A percentile compares a stretch with the other conserved stretches of the same genome.
phyloP scores from a whole-genome alignment of 2,329 filamentous ascomycete genomes.

The Mycosphaerella arachidis region DNA sequence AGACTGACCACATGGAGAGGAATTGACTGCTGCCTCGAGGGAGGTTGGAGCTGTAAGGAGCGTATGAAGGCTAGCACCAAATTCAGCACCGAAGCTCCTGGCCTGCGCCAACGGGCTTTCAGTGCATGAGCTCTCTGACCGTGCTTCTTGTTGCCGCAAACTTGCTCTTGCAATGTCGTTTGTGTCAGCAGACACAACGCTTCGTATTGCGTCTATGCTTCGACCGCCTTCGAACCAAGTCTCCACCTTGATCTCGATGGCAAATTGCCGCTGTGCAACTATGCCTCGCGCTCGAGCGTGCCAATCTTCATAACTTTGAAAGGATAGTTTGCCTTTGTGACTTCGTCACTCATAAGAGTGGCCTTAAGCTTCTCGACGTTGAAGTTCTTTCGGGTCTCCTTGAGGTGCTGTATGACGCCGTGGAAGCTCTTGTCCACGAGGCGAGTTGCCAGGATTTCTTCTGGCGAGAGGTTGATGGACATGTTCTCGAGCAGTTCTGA shows the following conservation, averaged over 20 bases:
- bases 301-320: not conserved
- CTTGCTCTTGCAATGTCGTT: too few relatives aligned
- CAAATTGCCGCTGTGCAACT: not conserved
- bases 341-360: not conserved
- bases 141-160: too few relatives aligned
- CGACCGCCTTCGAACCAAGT: too few relatives aligned
- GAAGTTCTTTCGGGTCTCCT: not conserved
- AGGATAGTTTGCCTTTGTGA: not conserved
- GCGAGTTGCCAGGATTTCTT: not conserved
- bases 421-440: not conserved
- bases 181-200: too few relatives aligned
- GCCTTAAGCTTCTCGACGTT: not conserved
- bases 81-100: too few relatives aligned
- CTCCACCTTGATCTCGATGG: not conserved
- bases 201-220: too few relatives aligned
- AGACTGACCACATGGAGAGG: too few relatives aligned
- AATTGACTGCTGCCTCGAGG: too few relatives aligned
- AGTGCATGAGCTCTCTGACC: too few relatives aligned
- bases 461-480: not conserved
- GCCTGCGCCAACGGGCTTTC: too few relatives aligned
- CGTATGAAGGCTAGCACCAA: too few relatives aligned
- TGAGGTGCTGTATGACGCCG: not conserved
- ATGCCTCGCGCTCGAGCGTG: not conserved
- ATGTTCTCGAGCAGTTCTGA: constrained; percentile 1
- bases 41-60: too few relatives aligned